These are phyloP conservation scores for Rhizoctonia solani DNA, from an alignment of 1,284 basidiomycete genomes.

Conservation along the genomic window DNA sequence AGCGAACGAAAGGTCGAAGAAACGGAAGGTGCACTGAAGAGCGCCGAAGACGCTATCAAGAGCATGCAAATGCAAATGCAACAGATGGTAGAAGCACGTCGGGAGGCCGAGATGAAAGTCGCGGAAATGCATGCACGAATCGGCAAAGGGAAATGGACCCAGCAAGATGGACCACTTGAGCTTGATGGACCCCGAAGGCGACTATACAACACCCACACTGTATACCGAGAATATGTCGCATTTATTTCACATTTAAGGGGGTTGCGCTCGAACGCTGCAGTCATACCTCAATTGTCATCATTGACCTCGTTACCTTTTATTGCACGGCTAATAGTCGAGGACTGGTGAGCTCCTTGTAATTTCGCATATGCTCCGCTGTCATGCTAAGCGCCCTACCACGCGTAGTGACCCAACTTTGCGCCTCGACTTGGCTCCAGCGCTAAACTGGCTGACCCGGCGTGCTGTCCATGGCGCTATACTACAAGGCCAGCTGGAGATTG, in stretches of 20 bases:
- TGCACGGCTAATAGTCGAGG: slow-evolving; percentile 79
- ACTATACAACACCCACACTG: slow-evolving; percentile 69
- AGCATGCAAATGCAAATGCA: slow-evolving; percentile 88
- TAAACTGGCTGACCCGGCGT: slow-evolving; percentile 91
- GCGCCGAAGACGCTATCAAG: slow-evolving; percentile 84
- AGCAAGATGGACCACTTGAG: slow-evolving; percentile 45
- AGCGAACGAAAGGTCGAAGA: slow-evolving; percentile 84
- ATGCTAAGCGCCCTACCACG: neutral
- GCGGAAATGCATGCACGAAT: slow-evolving; percentile 53
- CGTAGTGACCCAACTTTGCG: slow-evolving; percentile 87
- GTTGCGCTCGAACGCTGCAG: slow-evolving; percentile 62
- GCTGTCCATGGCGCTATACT: slow-evolving; percentile 87
- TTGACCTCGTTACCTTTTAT: slow-evolving; percentile 83
- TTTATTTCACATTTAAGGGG: slow-evolving; percentile 83
- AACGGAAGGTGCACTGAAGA: slow-evolving; percentile 78
- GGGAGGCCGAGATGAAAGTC: slow-evolving; percentile 57
- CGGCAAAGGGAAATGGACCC: slow-evolving; percentile 72
- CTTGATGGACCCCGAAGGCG: slow-evolving; percentile 43
- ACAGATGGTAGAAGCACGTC: slow-evolving; percentile 64
- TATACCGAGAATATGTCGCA: slow-evolving; percentile 83
- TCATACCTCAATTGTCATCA: slow-evolving; percentile 67
- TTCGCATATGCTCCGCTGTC: neutral
- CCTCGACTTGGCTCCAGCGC: slow-evolving; percentile 89
- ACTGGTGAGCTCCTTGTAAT: slow-evolving; percentile 71
- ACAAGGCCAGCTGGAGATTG: slow-evolving; percentile 84